phyloP scores from a whole-genome alignment of 2,329 filamentous ascomycete genomes.

The Colletotrichum brevisporum region DNA sequence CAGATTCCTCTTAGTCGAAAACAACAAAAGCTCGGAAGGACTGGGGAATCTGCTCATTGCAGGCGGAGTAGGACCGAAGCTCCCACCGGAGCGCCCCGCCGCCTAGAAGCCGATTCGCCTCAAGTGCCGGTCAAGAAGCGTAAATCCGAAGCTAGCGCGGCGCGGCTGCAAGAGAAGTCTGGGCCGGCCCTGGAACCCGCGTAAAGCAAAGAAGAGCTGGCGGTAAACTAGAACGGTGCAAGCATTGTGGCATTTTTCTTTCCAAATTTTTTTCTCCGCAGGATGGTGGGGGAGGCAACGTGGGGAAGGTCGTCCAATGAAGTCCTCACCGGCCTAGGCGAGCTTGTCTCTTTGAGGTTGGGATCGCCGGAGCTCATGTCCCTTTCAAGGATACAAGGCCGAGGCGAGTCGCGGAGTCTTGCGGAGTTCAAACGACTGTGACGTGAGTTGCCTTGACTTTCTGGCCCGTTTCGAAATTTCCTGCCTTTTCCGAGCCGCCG shows the following conservation, averaged over 20 bases:
- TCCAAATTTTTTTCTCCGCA: constrained; percentile 11
- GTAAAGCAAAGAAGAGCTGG: not conserved
- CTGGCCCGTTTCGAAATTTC: constrained; percentile 25
- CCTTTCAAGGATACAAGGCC: constrained; percentile 19
- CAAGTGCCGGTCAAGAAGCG: constrained; percentile 30
- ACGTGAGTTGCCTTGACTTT: constrained; percentile 18
- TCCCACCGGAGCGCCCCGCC: constrained; percentile 17
- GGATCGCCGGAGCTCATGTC: constrained; percentile 11
- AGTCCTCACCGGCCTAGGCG: constrained; percentile 7
- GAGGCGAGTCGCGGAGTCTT: constrained; percentile 33
- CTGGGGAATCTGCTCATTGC: constrained; percentile 17
- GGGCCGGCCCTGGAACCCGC: not conserved
- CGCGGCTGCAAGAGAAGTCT: not conserved
- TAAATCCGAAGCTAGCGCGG: constrained; percentile 8
- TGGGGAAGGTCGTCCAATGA: constrained; percentile 30
- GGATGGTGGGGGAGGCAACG: constrained; percentile 13
- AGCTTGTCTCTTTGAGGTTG: constrained; percentile 7
- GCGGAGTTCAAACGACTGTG: constrained; percentile 36
- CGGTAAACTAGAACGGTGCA: not conserved
- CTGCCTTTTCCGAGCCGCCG: constrained; percentile 8
- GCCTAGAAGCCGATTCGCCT: constrained; percentile 11
- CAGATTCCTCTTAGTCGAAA: constrained; percentile 7
- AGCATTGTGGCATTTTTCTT: not conserved
- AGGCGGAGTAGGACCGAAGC: constrained; percentile 23
- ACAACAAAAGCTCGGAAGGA: constrained; percentile 8